Evolutionary conservation across 495 filamentous ascomycete genomes (phyloP), one percentile per base, ranked within the genome.

Genomic region (Trichocladium antarcticum): DNA sequence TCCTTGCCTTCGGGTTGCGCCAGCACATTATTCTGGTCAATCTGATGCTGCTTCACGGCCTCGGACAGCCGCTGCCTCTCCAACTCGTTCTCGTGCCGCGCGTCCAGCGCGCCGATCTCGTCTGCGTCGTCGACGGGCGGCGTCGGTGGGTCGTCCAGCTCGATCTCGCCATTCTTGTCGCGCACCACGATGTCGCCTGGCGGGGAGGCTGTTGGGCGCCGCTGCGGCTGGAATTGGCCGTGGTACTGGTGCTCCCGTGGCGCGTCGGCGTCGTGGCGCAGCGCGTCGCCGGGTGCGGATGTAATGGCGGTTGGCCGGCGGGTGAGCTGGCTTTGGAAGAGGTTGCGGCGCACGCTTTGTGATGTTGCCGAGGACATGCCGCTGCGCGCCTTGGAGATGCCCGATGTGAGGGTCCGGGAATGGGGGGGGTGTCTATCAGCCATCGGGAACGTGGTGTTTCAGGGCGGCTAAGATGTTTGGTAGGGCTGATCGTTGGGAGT

Each of bases 161-260:
- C 78, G 52, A 84, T 82, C 43, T 79, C 76, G 36, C 88, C 88
- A 61, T 84, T 81, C 60, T 81, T 71, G 62, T 92, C 81, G 53
- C 81, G 74, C 12, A 85, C 78, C 8, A 90, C 80, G 29, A 93
- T 89, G 31, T 89, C 86, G 32, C 72, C 72, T 3, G 74, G 72
- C 27, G 79, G 74, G 15, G 67, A 67, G 8, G 37, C 21, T 12
- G 28, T 16, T 11, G 17, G 16, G 3, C 24, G 24, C n/a, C 29
- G 35, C 14, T 11, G 35, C 24, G 42, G 2, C 22, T 53, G 41
- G 17, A 45, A 47, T 9, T 50, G 40, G 6, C 37, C 8, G 6
- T 51, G 39, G 19, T 51, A 42, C 22, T 19, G 29, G n/a, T 24
- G 28, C 22, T 41, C 36, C 28, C 22, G 15, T n/a, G 67, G 57